Conservation (phyloP, 2,329 filamentous ascomycete genomes). For the Phyllosticta paracitricarpa region DNA sequence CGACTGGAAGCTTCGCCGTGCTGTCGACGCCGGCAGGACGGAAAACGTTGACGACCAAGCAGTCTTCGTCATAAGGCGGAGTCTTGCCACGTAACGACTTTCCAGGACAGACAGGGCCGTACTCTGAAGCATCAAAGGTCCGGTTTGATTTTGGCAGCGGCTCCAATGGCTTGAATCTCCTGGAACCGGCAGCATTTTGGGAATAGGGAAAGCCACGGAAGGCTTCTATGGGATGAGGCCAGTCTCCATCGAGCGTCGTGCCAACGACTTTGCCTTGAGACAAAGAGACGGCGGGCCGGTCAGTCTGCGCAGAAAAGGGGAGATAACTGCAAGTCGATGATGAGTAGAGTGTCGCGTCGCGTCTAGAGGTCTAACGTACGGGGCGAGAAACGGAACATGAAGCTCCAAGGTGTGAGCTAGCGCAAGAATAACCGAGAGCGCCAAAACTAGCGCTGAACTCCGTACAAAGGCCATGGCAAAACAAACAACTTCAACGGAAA, state of each 20-base stretch:
- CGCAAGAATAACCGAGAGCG: constrained; percentile 3
- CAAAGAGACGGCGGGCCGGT: constrained; percentile 9
- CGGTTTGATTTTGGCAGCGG: constrained; percentile 12
- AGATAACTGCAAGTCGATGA: not conserved
- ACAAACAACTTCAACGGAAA: not conserved
- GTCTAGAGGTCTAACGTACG: not conserved
- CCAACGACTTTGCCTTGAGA: constrained; percentile 13
- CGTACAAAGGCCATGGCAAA: constrained; percentile 6
- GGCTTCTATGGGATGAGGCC: constrained; percentile 11
- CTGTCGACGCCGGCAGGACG: constrained; percentile 11
- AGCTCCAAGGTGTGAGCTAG: constrained; percentile 4
- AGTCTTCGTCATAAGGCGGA: constrained; percentile 16
- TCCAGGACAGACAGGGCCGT: constrained; percentile 16
- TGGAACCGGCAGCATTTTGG: constrained; percentile 14
- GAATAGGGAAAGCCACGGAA: constrained; percentile 18
- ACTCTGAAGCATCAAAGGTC: constrained; percentile 14
- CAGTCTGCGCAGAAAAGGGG: not conserved
- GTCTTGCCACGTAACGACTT: constrained; percentile 14
- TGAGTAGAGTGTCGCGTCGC: not conserved
- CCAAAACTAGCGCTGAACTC: constrained; percentile 3
- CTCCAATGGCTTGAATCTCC: constrained; percentile 16
- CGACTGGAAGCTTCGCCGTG: constrained; percentile 12
- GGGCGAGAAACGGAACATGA: constrained; percentile 5
- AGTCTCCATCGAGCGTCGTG: constrained; percentile 7
- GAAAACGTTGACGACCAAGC: constrained; percentile 17